These are phyloP conservation scores for Neofusicoccum parvum DNA, from an alignment of 2,329 filamentous ascomycete species.

Conservation along the genomic window DNA sequence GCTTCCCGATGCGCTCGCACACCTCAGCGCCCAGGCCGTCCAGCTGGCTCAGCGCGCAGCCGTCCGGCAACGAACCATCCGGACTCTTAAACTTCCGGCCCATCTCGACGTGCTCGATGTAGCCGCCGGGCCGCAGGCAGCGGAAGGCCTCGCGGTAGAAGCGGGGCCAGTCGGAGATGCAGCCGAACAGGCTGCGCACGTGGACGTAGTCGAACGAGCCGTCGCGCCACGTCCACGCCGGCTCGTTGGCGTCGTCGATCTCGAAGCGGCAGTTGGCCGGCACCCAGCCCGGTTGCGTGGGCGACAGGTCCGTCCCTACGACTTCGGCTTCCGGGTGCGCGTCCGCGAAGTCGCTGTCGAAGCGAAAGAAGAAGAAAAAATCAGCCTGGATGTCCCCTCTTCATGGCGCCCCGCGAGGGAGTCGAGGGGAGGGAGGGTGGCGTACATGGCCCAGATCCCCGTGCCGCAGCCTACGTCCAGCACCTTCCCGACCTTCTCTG, in stretches of 20 bases:
- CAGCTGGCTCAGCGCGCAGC: slow-evolving; percentile 30
- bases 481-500: slow-evolving; percentile 21
- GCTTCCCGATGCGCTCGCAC: slow-evolving; percentile 34
- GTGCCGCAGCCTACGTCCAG: slow-evolving; percentile 22
- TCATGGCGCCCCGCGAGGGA: no score
- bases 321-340: slow-evolving; percentile 43
- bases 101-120: slow-evolving; percentile 34
- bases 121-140: slow-evolving; percentile 30
- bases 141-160: slow-evolving; percentile 29
- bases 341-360: slow-evolving; percentile 22
- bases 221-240: slow-evolving; percentile 22
- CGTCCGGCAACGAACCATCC: slow-evolving; percentile 27
- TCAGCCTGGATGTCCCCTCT: slow-evolving; percentile 24
- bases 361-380: background rate
- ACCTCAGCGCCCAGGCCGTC: slow-evolving; percentile 29
- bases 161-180: slow-evolving; percentile 28
- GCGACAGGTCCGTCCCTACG: slow-evolving; percentile 51
- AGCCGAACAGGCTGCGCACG: slow-evolving; percentile 28
- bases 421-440: slow-evolving; percentile 26
- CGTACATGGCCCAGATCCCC: slow-evolving; percentile 23
- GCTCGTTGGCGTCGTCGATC: slow-evolving; percentile 48
- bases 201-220: slow-evolving; percentile 54
- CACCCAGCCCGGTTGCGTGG: slow-evolving; percentile 42
- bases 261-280: slow-evolving; percentile 51
- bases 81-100: slow-evolving; percentile 28